Conservation (phyloP, 2,329 filamentous ascomycete genomes). For the Alternaria arbusti region DNA sequence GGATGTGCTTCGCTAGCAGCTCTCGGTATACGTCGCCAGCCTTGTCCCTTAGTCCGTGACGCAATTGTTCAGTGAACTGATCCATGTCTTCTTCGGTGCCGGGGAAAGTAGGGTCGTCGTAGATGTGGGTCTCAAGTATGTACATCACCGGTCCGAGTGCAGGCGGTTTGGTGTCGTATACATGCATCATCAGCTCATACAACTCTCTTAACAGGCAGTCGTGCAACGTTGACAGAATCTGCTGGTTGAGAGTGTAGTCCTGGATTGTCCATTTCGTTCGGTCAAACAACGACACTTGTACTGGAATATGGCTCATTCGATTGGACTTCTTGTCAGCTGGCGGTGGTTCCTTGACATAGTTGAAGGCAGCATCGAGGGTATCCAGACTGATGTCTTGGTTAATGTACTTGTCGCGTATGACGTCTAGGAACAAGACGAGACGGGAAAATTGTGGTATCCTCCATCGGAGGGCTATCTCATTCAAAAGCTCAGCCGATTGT, state of each 20-base stretch:
- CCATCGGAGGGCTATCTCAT: slow-evolving; percentile 87
- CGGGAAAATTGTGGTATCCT: slow-evolving; percentile 83
- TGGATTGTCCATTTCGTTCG: slow-evolving; percentile 58
- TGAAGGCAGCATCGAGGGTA: slow-evolving; percentile 83
- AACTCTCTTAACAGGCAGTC: slow-evolving; percentile 86
- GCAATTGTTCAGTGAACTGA: slow-evolving; percentile 74
- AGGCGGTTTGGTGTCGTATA: slow-evolving; percentile 87
- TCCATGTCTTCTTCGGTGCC: slow-evolving; percentile 72
- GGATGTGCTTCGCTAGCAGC: slow-evolving; percentile 80
- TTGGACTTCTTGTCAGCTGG: slow-evolving; percentile 67
- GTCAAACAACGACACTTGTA: slow-evolving; percentile 52
- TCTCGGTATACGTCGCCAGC: slow-evolving; percentile 81
- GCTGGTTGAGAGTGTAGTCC: slow-evolving; percentile 68
- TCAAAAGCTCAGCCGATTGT: slow-evolving; percentile 80
- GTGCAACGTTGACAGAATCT: slow-evolving; percentile 75
- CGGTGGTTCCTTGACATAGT: slow-evolving; percentile 76
- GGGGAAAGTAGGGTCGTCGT: slow-evolving; percentile 76
- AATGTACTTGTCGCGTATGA: slow-evolving; percentile 81
- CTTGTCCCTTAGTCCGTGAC: slow-evolving; percentile 73
- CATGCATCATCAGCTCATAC: slow-evolving; percentile 84
- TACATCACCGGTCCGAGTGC: slow-evolving; percentile 80
- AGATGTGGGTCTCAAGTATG: slow-evolving; percentile 81
- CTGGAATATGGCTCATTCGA: slow-evolving; percentile 56
- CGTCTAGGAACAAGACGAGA: slow-evolving; percentile 81
- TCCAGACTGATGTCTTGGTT: slow-evolving; percentile 82